Percentiles rank a stretch among this genome's conserved stretches.
These are phyloP conservation scores for Scortechinia acanthostroma DNA, from an alignment of 2,329 filamentous ascomycete genomes.

Conservation along the genomic window DNA sequence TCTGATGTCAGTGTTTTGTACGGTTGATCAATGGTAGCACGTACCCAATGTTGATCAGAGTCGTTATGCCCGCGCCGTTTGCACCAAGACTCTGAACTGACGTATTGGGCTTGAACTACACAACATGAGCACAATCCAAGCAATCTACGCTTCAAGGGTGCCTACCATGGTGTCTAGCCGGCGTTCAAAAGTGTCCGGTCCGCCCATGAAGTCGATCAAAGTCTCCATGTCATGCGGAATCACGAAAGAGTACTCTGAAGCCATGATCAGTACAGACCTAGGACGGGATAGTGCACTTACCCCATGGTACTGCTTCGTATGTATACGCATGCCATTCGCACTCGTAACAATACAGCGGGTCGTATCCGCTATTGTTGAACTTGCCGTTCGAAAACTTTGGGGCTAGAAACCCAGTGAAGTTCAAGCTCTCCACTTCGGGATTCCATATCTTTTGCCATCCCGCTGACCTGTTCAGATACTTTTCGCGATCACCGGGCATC, in stretches of 20 bases:
- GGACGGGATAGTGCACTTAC: slow-evolving; percentile 5
- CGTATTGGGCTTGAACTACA: slow-evolving; percentile 42
- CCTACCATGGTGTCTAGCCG: slow-evolving; percentile 27
- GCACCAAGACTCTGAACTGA: slow-evolving; percentile 39
- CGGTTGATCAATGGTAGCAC: not conserved
- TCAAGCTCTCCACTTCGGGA: slow-evolving; percentile 28
- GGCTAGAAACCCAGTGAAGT: slow-evolving; percentile 48
- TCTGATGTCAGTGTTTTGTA: slow-evolving; percentile 10
- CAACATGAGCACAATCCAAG: slow-evolving; percentile 35
- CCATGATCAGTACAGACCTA: slow-evolving; percentile 12
- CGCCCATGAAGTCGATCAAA: slow-evolving; percentile 42
- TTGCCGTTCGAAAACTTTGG: slow-evolving; percentile 39
- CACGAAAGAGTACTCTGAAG: slow-evolving; percentile 46
- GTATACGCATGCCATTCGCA: slow-evolving; percentile 29
- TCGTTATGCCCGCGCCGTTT: slow-evolving; percentile 28
- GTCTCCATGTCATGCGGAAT: slow-evolving; percentile 48
- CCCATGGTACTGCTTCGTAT: slow-evolving; percentile 5
- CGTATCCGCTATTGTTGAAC: slow-evolving; percentile 28
- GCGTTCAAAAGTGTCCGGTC: slow-evolving; percentile 36
- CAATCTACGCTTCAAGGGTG: slow-evolving; percentile 24
- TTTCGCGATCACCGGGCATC: slow-evolving; percentile 32
- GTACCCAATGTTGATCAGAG: slow-evolving; percentile 27
- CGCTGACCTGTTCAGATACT: slow-evolving; percentile 41
- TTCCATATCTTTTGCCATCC: slow-evolving; percentile 59
- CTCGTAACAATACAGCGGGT: slow-evolving; percentile 39